Base-by-base conservation (phyloP, 192 early-diverging fungal genomes). In the Cetraspora pellucida region DNA sequence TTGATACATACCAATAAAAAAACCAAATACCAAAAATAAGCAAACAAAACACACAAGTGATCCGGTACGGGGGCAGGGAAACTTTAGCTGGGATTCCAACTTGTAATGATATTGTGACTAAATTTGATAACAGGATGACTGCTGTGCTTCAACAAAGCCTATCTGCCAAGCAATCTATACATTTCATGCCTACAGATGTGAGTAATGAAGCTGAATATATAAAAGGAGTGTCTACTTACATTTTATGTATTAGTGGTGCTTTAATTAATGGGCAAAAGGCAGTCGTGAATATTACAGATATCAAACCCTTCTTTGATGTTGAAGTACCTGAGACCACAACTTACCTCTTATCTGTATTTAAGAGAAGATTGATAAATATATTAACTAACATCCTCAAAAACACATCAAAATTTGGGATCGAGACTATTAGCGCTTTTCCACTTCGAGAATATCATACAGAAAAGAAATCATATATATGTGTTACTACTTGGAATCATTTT, bases 251-350 rank as follows among this genome's bases (percentile, higher is more conserved):
- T 68, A 16, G 17, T 46, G 66, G 66, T 47, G 17, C 44, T 47
- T 68, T 68, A 21, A 68, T 68, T 23, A 68, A 68, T 68, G 66
- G 44, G 66, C 66, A 68, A 68, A 68, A 47, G 10, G 66, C 66
- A 16, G 45, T 10, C 0, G 66, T 68, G 17, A 5, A 68, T 68
- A 68, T 68, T 68, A 68, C 66, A 68, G 70, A 28, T 31, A 72
- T 72, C 17, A 72, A 72, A 55, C 52, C 70, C 13, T 72, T 72
- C 70, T 72, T 72, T 57, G 70, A 72, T 72, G 25, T 54, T 5
- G 30, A 30, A 17, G 52, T 72, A 1, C 52, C 70, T 31, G 52
- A 72, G 7, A 31, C 6, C 3, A 52, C 60, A 2, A 9, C 3
- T 66, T 27, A 66, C 25, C 64, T 27, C 25, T 66, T 44, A 46